Conservation (phyloP, 2,329 filamentous ascomycete species). For the Pseudogymnoascus sp. region DNA sequence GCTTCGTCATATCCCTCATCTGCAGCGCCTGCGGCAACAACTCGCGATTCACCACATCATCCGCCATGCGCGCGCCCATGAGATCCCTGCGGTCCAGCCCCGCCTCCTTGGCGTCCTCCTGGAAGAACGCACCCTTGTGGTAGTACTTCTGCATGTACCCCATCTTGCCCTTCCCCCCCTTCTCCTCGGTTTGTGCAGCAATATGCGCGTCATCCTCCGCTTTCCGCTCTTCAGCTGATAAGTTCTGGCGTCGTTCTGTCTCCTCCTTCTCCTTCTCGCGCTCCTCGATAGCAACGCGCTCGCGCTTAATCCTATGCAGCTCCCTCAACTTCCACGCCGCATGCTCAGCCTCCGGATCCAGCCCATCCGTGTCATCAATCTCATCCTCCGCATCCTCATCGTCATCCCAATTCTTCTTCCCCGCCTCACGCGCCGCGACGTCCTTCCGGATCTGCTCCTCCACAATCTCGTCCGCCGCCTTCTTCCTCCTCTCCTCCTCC, state of each 20-base stretch:
- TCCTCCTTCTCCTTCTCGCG: slow-evolving; percentile 81
- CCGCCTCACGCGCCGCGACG: slow-evolving; percentile 62
- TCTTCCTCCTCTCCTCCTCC: slow-evolving; percentile 57
- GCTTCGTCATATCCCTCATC: slow-evolving; percentile 83
- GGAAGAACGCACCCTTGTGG: slow-evolving; percentile 94
- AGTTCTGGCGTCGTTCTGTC: slow-evolving; percentile 78
- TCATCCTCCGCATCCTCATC: slow-evolving; percentile 61
- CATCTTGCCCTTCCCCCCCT: slow-evolving; percentile 67
- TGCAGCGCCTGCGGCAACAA: slow-evolving; percentile 85
- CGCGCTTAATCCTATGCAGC: slow-evolving; percentile 77
- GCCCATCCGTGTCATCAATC: slow-evolving; percentile 79
- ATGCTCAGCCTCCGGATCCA: slow-evolving; percentile 80
- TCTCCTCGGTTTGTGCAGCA: slow-evolving; percentile 52
- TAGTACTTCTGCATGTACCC: slow-evolving; percentile 91
- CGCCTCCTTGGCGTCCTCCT: slow-evolving; percentile 66
- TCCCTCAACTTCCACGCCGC: slow-evolving; percentile 93
- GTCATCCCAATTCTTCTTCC: slow-evolving; percentile 78
- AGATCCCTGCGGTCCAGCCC: slow-evolving; percentile 74
- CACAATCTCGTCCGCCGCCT: slow-evolving; percentile 68
- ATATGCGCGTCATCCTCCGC: slow-evolving; percentile 77
- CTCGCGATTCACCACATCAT: slow-evolving; percentile 76
- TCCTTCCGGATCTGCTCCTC: slow-evolving; percentile 84
- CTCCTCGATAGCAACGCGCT: slow-evolving; percentile 74
- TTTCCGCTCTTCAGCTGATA: slow-evolving; percentile 75
- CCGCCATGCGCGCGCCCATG: slow-evolving; percentile 74